Conservation (phyloP, 2,329 filamentous ascomycete species). For the Metarhizium sp. region DNA sequence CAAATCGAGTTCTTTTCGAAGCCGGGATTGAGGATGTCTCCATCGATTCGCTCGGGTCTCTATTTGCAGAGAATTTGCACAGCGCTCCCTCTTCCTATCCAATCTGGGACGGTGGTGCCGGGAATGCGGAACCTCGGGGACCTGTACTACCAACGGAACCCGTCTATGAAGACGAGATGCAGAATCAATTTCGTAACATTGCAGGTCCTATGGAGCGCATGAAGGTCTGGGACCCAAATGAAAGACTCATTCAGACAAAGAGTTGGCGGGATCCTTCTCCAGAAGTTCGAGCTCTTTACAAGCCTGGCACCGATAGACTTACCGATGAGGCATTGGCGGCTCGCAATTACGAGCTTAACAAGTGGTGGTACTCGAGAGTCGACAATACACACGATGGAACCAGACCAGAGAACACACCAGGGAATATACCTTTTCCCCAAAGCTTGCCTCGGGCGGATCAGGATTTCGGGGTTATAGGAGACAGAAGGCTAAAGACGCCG, state of each 20-base stretch:
- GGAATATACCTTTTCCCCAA: not conserved
- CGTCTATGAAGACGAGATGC: not conserved
- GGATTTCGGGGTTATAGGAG: slow-evolving; percentile 2
- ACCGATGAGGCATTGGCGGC: slow-evolving; percentile 14
- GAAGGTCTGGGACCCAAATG: not conserved
- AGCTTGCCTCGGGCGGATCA: not conserved
- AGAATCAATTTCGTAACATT: not conserved
- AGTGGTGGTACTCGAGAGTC: slow-evolving; percentile 7
- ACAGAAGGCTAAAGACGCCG: not conserved
- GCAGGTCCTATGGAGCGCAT: not conserved
- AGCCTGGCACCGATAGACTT: slow-evolving; percentile 11
- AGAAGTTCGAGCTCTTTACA: slow-evolving; percentile 3
- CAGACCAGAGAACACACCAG: not conserved
- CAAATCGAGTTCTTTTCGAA: slow-evolving; percentile 13
- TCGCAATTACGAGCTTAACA: slow-evolving; percentile 2
- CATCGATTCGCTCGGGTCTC: not conserved
- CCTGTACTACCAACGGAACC: not conserved
- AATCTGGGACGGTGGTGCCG: not conserved
- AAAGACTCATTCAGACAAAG: not conserved
- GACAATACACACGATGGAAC: not conserved
- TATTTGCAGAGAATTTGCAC: not conserved
- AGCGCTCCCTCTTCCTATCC: not conserved
- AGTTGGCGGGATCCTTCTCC: slow-evolving; percentile 2
- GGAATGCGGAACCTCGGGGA: not conserved
- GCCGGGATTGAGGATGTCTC: slow-evolving; percentile 12